Base-by-base conservation (phyloP, 495 filamentous ascomycete species). In the Geoglossum glabrum region DNA sequence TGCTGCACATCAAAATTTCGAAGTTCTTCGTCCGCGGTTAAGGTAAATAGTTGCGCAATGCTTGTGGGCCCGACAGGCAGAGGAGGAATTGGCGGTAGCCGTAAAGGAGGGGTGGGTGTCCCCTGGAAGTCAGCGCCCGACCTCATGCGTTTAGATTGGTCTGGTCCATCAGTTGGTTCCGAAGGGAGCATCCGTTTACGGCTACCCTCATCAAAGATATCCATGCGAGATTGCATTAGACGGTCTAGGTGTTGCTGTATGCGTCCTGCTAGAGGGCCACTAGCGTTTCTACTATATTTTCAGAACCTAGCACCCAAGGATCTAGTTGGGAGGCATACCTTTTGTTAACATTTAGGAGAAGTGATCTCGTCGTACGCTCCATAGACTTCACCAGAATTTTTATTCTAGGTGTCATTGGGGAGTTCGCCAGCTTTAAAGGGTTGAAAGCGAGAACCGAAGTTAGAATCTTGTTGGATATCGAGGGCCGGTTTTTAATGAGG, bases 371-470 rank as follows among this genome's bases (percentile, higher is more conserved):
- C 17, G 92, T 99, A 61, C 92, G 84, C 67, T 92, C 92, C 81
- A 97, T 92, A 0, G 89, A 95, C 69, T 84, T 87, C 54, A 95
- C 73, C 43, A 87, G 79, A 36, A 99, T 81, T 56, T 83, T 87
- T 33, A 78, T 76, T 64, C 82, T 85, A 3, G 86, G 76, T 0
- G 85, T 90, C 71, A 93, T 77, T 15, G 87, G 83, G 6, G 79
- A 78, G 61, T 79, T 82, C 46, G 84, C 83, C 59, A 83, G 80
- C 63, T 81, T 86, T 8, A 94, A 69, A 7, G 92, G 92, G 67
- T 93, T 93, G 74, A 95, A 99, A 62, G 81, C 86, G n/a, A 97
- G 70, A 26, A 97, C 74, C 1, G 84, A 77, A 64, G 79, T 83
- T 52, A 95, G 70, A 59, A 97, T 93, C 64, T 88, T 90, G 67